phyloP scores from a whole-genome alignment of 129 eudicot genomes.

The Erigeron canadensis region DNA sequence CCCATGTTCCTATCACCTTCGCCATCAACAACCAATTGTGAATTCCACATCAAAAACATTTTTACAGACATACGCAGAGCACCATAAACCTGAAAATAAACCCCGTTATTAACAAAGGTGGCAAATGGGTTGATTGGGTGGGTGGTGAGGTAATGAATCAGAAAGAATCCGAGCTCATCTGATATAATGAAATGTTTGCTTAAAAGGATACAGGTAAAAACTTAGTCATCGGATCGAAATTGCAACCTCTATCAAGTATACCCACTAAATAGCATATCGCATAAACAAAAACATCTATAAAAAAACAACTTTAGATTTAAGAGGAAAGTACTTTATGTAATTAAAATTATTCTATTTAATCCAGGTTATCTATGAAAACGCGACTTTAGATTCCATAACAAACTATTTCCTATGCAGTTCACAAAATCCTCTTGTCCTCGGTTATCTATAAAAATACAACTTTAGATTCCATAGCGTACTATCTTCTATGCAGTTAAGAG shows the following conservation, averaged over 20 bases:
- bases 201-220: no score
- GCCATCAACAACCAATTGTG: conserved; percentile 72
- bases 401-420: no score
- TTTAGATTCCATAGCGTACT: not conserved
- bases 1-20: conserved; percentile 87
- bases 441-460: no score
- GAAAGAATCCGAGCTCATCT: not conserved
- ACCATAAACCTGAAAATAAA: conserved; percentile 75
- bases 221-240: not conserved
- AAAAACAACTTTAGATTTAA: no score
- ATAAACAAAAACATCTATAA: not conserved
- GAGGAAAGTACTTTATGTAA: no score
- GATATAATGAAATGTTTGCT: no score
- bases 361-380: no score
- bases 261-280: not conserved
- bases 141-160: not conserved
- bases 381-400: no score
- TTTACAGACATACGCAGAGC: conserved; percentile 98
- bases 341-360: no score
- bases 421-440: no score
- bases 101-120: conserved; percentile 1
- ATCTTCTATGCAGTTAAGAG: not conserved
- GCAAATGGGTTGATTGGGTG: not conserved
- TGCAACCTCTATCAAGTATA: not conserved
- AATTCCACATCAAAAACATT: conserved; percentile 98